phyloP scores from a whole-genome alignment of 2,329 filamentous ascomycete genomes.

The Apiospora sp. region DNA sequence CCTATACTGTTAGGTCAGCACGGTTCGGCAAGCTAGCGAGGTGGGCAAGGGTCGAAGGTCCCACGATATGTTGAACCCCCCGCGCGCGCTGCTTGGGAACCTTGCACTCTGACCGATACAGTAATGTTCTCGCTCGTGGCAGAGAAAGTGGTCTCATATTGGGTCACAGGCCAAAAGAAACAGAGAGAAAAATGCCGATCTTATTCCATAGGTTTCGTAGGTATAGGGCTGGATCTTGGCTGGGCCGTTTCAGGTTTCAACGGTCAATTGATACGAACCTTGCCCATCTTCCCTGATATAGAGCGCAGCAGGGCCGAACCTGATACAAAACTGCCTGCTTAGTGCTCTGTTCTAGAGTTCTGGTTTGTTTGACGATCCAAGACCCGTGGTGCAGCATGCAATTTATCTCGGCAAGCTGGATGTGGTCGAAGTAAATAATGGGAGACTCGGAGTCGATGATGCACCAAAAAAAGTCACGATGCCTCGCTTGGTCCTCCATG shows the following conservation, averaged over 20 bases:
- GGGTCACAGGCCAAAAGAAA: not conserved
- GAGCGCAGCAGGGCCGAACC: not conserved
- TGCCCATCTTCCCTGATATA: not conserved
- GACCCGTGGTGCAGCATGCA: not conserved
- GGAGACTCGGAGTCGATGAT: not conserved
- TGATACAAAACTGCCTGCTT: not conserved
- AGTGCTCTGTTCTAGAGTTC: too few species aligned
- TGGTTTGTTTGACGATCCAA: too few species aligned
- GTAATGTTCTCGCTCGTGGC: not conserved
- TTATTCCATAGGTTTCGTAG: not conserved
- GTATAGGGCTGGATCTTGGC: not conserved
- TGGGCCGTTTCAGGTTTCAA: not conserved
- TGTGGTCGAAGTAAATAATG: not conserved
- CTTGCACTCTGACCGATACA: not conserved
- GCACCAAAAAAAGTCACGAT: not conserved
- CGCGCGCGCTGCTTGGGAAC: not conserved
- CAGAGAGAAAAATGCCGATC: not conserved
- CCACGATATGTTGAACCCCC: not conserved
- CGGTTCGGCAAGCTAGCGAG: constrained; percentile 7
- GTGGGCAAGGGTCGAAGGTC: not conserved
- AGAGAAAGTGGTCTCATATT: not conserved
- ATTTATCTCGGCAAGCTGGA: not conserved
- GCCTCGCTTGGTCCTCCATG: not conserved
- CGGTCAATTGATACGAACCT: not conserved
- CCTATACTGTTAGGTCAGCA: not conserved